Conservation (phyloP, 805 yeast genomes). For the Lachancea mirantina region DNA sequence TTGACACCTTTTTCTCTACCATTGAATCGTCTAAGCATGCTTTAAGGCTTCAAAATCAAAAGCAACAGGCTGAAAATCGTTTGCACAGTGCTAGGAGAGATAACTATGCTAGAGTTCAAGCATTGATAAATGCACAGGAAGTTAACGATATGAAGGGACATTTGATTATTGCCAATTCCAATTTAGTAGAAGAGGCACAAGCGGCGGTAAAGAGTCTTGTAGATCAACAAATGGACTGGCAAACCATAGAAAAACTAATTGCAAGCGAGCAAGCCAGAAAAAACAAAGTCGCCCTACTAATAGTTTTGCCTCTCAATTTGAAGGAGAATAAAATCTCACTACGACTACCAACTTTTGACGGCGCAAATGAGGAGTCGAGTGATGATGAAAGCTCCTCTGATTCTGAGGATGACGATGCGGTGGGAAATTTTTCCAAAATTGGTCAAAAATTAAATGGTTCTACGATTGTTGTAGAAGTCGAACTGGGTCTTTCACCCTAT, state of each 20-base stretch:
- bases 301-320: conserved; percentile 63
- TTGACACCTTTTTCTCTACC: conserved; percentile 79
- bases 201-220: conserved; percentile 57
- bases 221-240: conserved; percentile 92
- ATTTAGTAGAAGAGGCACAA: conserved; percentile 64
- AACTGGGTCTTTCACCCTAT: conserved; percentile 65
- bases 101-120: conserved; percentile 60
- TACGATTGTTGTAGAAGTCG: conserved; percentile 46
- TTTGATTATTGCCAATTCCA: conserved; percentile 61
- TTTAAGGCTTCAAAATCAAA: conserved; percentile 66
- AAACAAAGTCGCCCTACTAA: conserved; percentile 53
- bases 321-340: conserved; percentile 59
- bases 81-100: conserved; percentile 70
- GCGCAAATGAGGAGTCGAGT: conserved; percentile 1
- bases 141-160: conserved; percentile 63
- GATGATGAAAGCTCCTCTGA: background rate
- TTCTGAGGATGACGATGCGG: conserved; percentile 2
- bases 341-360: conserved; percentile 35
- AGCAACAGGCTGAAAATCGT: conserved; percentile 65
- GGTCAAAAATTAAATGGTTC: background rate
- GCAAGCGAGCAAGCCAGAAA: conserved; percentile 60
- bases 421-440: conserved; percentile 1
- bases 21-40: conserved; percentile 76
- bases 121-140: conserved; percentile 55
- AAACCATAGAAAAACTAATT: conserved; percentile 70